These are phyloP conservation scores for Lyophyllum semitale DNA, from an alignment of 768 basidiomycete genomes.

Conservation along the genomic window DNA sequence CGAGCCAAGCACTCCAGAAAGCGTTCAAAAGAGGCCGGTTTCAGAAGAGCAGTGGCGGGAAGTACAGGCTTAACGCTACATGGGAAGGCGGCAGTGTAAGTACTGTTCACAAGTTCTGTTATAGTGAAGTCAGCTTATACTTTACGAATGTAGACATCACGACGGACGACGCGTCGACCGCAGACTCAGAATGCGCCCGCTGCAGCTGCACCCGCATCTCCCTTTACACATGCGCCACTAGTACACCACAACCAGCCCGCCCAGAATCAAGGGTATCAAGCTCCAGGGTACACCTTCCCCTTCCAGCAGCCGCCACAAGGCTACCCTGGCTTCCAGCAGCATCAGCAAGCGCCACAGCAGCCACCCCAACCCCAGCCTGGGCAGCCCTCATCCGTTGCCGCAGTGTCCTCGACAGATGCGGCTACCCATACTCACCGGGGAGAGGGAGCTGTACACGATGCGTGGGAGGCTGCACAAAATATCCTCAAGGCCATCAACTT, in stretches of 20 bases:
- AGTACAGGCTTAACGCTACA: slow-evolving; percentile 71
- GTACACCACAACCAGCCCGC: slow-evolving; percentile 37
- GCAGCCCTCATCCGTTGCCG: slow-evolving; percentile 14
- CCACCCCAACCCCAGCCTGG: slow-evolving; percentile 10
- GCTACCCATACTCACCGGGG: slow-evolving; percentile 15
- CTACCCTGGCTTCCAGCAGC: slow-evolving; percentile 23
- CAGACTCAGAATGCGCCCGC: slow-evolving; percentile 51
- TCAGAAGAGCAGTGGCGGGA: slow-evolving; percentile 71
- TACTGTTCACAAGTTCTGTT: slow-evolving; percentile 14
- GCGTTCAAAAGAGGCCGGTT: slow-evolving; percentile 81
- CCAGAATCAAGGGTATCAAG: slow-evolving; percentile 6
- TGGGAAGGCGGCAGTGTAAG: slow-evolving; percentile 86
- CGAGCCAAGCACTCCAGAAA: slow-evolving; percentile 87
- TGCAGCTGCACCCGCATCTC: slow-evolving; percentile 40
- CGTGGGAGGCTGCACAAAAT: slow-evolving; percentile 77
- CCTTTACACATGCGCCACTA: slow-evolving; percentile 62
- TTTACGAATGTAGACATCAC: slow-evolving; percentile 56
- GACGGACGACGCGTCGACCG: slow-evolving; percentile 78
- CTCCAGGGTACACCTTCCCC: slow-evolving; percentile 11
- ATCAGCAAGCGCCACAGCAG: slow-evolving; percentile 28
- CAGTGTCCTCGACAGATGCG: slow-evolving; percentile 1
- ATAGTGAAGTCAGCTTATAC: background rate
- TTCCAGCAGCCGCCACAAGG: slow-evolving; percentile 12
- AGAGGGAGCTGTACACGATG: slow-evolving; percentile 50
- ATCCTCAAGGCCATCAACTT: slow-evolving; percentile 81